These are phyloP conservation scores for Rhynchospora tenuis DNA, from an alignment of 176 grass and related monocot genomes.

Conservation along the genomic window DNA sequence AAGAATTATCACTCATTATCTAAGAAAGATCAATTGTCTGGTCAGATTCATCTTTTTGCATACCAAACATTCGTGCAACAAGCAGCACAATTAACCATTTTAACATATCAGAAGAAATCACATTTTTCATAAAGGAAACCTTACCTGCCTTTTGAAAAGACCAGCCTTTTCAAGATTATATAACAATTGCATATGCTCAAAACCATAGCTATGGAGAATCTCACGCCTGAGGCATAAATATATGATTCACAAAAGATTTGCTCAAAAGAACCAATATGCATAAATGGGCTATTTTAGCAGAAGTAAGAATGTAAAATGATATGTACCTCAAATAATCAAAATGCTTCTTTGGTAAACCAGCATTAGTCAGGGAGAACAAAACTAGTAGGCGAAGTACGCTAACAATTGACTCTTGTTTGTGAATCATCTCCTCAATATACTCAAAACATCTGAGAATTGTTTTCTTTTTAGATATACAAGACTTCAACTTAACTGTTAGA, in stretches of 20 bases:
- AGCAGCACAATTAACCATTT: conserved; percentile 15
- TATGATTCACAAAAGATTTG: not conserved
- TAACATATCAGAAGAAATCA: not conserved
- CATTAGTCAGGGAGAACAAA: conserved; percentile 88
- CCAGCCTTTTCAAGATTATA: conserved; percentile 92
- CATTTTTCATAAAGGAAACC: conserved; percentile 19
- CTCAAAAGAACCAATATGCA: conserved; percentile 3
- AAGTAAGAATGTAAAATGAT: conserved; percentile 14
- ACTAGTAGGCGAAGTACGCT: conserved; percentile 82
- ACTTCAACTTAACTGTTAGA: not conserved
- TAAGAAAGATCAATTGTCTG: not conserved
- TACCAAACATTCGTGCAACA: not conserved
- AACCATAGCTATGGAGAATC: conserved; percentile 97
- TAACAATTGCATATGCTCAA: conserved; percentile 78
- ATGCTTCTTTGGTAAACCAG: conserved; percentile 80
- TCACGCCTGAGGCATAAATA: conserved; percentile 49
- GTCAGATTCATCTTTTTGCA: not conserved
- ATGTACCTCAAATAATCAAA: conserved; percentile 82
- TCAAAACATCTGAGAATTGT: conserved; percentile 75
- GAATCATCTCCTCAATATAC: conserved; percentile 97
- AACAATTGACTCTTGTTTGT: conserved; percentile 87
- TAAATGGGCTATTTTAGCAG: not conserved
- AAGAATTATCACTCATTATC: not conserved
- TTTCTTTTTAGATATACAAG: not conserved
- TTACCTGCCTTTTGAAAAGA: conserved; percentile 81